Conservation (phyloP, 768 basidiomycete species). For the Auriscalpium microsporum region DNA sequence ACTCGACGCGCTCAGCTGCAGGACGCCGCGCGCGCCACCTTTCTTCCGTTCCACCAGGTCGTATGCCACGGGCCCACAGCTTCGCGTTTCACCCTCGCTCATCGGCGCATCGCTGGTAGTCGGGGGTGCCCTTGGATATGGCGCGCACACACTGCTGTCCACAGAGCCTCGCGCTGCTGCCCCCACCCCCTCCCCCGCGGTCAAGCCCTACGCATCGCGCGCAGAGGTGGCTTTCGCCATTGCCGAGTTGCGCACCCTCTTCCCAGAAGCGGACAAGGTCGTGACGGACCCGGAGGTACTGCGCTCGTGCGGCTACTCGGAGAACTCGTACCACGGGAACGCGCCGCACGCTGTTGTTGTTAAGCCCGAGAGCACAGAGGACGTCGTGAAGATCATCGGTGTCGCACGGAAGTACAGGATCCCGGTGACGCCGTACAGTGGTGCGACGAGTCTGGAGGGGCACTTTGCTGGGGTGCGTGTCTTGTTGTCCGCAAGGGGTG, state of each 20-base stretch:
- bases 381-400: conserved; percentile 75
- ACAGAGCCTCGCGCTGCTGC: too few relatives aligned
- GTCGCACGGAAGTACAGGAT: conserved; percentile 65
- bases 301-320: conserved; percentile 53
- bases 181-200: too few relatives aligned
- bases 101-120: too few relatives aligned
- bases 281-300: conserved; percentile 44
- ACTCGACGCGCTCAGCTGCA: too few relatives aligned
- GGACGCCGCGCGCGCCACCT: too few relatives aligned
- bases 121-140: too few relatives aligned
- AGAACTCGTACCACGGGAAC: conserved; percentile 58
- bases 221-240: conserved; percentile 44
- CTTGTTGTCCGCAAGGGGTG: too few relatives aligned
- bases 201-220: conserved; percentile 34
- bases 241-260: conserved; percentile 35
- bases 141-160: too few relatives aligned
- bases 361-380: conserved; percentile 58
- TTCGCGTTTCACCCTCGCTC: too few relatives aligned
- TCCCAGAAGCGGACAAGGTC: conserved; percentile 41
- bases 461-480: conserved; percentile 65
- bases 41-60: too few relatives aligned
- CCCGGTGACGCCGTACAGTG: conserved; percentile 75
- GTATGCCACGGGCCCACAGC: too few relatives aligned
- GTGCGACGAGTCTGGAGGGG: conserved; percentile 82
- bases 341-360: conserved; percentile 40